phyloP scores from a whole-genome alignment of 352 stramenopile species.

The Phytophthora pistaciae region DNA sequence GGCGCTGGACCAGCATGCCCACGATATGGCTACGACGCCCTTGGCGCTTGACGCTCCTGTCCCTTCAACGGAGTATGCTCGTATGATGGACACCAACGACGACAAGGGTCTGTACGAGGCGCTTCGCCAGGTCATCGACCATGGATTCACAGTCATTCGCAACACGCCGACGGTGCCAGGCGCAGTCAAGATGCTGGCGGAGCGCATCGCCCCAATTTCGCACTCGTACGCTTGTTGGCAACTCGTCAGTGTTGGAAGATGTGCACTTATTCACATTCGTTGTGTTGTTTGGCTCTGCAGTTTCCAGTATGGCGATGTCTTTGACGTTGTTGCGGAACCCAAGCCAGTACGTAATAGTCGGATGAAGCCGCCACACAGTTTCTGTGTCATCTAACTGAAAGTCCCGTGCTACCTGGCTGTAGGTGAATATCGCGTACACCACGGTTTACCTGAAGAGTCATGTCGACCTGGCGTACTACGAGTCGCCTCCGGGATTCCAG shows the following conservation, averaged over 20 bases:
- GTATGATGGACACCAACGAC: conserved; percentile 71
- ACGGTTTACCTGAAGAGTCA: conserved; percentile 91
- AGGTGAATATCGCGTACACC: conserved; percentile 97
- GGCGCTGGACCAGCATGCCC: conserved; percentile 55
- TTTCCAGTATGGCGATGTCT: conserved; percentile 88
- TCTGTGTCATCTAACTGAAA: background rate
- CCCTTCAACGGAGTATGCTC: conserved; percentile 62
- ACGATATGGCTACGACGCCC: conserved; percentile 55
- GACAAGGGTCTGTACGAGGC: conserved; percentile 76
- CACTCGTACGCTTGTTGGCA: conserved; percentile 69
- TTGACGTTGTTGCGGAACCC: conserved; percentile 85
- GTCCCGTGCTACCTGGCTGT: background rate
- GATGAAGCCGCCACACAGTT: no score
- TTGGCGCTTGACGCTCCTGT: conserved; percentile 61
- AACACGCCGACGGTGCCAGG: conserved; percentile 68
- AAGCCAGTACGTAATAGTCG: conserved; percentile 60
- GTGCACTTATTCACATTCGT: background rate
- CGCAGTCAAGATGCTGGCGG: conserved; percentile 77
- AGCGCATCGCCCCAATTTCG: conserved; percentile 83
- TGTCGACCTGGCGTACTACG: conserved; percentile 97
- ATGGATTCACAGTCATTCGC: conserved; percentile 77
- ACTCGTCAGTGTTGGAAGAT: background rate
- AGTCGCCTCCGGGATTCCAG: conserved; percentile 96
- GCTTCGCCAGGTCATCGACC: conserved; percentile 73
- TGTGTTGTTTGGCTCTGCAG: conserved; percentile 26